Conservation (phyloP, 352 stramenopile species). For the Globisporangium rhizosaccharum region DNA sequence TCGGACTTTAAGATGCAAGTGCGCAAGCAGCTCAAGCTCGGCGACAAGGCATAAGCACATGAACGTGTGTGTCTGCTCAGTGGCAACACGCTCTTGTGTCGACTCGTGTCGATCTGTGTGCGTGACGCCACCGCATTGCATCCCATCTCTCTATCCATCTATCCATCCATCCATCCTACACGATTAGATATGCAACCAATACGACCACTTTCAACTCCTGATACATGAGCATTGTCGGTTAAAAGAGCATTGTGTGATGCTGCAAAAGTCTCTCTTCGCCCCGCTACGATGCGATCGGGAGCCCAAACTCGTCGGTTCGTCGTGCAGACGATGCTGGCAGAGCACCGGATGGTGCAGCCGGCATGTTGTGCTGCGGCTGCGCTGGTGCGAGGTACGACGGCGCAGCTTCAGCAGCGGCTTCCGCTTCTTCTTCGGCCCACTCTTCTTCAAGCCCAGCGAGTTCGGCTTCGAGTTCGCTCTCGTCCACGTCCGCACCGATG, state of each 20-base stretch:
- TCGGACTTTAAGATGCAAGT: constrained; percentile 93
- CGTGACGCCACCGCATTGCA: background rate
- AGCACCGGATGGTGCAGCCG: constrained; percentile 38
- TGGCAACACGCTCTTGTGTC: no score
- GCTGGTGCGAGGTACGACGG: constrained; percentile 61
- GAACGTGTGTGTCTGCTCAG: background rate
- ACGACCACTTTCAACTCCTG: no score
- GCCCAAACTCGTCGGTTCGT: constrained; percentile 67
- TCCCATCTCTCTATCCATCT: background rate
- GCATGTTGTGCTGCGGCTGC: constrained; percentile 45
- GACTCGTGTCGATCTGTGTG: background rate
- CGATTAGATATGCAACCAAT: background rate
- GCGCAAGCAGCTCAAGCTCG: constrained; percentile 19
- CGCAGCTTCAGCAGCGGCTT: constrained; percentile 31
- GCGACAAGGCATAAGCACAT: constrained; percentile 8
- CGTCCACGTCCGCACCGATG: constrained; percentile 92
- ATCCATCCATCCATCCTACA: no score
- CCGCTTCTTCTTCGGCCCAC: constrained; percentile 77
- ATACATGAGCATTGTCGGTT: no score
- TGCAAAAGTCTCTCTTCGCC: no score
- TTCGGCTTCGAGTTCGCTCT: constrained; percentile 94
- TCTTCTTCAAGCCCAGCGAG: constrained; percentile 93
- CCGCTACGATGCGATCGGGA: constrained; percentile 36
- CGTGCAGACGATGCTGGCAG: constrained; percentile 24
- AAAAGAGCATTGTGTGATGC: background rate